phyloP scores from a whole-genome alignment of 2,329 filamentous ascomycete genomes.

The Emericellopsis atlantica region DNA sequence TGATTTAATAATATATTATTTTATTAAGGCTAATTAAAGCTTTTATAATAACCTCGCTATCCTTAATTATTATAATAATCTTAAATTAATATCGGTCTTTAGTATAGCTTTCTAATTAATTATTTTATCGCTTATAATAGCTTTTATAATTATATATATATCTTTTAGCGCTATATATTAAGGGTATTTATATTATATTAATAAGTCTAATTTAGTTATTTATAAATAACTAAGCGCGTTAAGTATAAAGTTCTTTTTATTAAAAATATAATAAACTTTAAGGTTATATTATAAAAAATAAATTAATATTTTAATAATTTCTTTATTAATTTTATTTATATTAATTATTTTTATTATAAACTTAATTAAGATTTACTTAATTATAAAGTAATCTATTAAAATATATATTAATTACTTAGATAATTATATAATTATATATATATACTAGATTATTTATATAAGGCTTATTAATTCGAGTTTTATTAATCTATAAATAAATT shows the following conservation, averaged over 20 bases:
- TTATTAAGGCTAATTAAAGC: not conserved
- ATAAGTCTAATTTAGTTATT: not conserved
- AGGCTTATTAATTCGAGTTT: not conserved
- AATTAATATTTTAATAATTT: not conserved
- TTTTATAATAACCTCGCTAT: not conserved
- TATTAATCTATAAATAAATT: not conserved
- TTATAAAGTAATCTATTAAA: not conserved
- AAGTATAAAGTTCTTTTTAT: not conserved
- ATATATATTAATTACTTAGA: not conserved
- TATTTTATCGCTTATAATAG: not conserved
- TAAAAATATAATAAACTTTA: not conserved
- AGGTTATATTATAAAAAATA: not conserved
- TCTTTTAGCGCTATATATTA: not conserved
- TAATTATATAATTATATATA: not conserved
- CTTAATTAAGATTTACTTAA: not conserved
- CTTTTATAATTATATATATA: not conserved
- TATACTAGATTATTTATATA: not conserved
- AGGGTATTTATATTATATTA: not conserved
- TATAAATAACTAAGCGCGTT: not conserved
- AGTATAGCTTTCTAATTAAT: not conserved
- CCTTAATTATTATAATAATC: constrained; percentile 2
- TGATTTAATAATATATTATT: not conserved
- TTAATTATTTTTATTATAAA: not conserved
- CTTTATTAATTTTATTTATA: not conserved
- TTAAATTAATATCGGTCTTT: not conserved